Conservation (phyloP, 495 filamentous ascomycete species). For the Penicillium salamii region DNA sequence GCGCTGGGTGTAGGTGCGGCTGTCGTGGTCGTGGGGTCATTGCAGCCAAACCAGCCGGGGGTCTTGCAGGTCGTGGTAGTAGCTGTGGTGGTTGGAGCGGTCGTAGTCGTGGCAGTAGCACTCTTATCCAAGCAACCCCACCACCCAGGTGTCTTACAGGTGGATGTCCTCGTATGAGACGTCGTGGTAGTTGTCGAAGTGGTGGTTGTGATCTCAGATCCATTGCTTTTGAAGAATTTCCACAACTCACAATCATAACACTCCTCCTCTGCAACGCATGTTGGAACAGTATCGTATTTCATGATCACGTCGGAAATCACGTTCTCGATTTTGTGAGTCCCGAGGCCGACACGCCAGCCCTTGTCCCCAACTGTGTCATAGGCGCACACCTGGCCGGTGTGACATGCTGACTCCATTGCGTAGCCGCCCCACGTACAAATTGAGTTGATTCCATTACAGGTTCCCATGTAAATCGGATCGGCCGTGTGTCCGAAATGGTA, state of each 20-base stretch:
- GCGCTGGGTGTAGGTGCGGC: constrained; percentile 12
- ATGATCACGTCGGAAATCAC: constrained; percentile 85
- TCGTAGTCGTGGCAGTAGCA: constrained; percentile 54
- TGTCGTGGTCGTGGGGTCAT: constrained; percentile 42
- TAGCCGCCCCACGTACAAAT: constrained; percentile 91
- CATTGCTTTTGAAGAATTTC: constrained; percentile 93
- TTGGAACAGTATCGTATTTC: constrained; percentile 72
- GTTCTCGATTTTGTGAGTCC: constrained; percentile 77
- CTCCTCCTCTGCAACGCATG: constrained; percentile 69
- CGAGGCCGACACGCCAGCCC: constrained; percentile 82
- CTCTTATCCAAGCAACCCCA: constrained; percentile 58
- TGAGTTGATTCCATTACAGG: constrained; percentile 85
- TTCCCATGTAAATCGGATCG: constrained; percentile 91
- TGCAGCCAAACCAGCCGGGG: constrained; percentile 64
- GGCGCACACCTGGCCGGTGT: constrained; percentile 80
- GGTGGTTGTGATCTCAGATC: constrained; percentile 69
- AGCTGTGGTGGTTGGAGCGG: constrained; percentile 53
- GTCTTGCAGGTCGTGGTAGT: constrained; percentile 84
- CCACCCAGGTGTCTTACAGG: constrained; percentile 83
- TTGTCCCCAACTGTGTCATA: constrained; percentile 91
- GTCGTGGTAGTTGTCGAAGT: constrained; percentile 52
- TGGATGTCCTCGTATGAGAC: constrained; percentile 68
- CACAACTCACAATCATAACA: constrained; percentile 89
- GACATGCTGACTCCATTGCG: constrained; percentile 87
- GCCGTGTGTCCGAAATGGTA: constrained; percentile 95